Base-by-base conservation (phyloP, 305 asterid species). In the Fraxinus dipetala region DNA sequence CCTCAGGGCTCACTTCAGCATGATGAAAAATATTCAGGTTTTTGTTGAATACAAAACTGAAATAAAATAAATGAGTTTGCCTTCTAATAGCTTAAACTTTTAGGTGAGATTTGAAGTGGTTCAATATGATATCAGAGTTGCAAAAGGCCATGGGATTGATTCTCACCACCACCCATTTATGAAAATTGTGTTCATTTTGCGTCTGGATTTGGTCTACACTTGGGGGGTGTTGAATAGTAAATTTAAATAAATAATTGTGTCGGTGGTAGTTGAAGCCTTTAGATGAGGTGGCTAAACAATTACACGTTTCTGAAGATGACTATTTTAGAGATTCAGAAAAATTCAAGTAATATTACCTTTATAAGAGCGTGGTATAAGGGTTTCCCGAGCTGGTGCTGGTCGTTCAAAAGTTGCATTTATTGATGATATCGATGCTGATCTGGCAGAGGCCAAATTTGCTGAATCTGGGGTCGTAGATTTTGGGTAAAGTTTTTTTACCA, bases 361-460 rank as follows among this genome's bases (percentile, higher is more conserved):
- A 84, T 88, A 9, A 67, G 96, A 90, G 75, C 94, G 94, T 26
- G 99, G 97, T 74, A 93, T 85, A 63, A 90, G 80, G 82, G 89
- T 81, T 31, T 76, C 88, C 65, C 91, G 91, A 78, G 89, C 92
- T 22, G 91, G 86, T 9, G 86, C 84, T 4, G 93, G 83, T 85
- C 90, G 82, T 76, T 91, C 93, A 79, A 94, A 93, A 79, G 90
- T 77, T 54, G 95, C 81, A 76, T 85, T 90, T 18, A 96, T 84
- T 63, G 98, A 90, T 14, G 96, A 90, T 80, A 94, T 90, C 26
- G 98, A 92, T 83, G 93, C 90, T 82, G 99, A 91, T 92, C 90
- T 93, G 45, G 94, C 88, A 72, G 91, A 89, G 77, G 91, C 82
- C 88, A 78, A 87, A 75, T 48, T 83, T 18, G 82, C 82, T 24